These are phyloP conservation scores for Rhizopus microsporus DNA, from an alignment of 371 early-diverging fungal species.

Conservation along the genomic window DNA sequence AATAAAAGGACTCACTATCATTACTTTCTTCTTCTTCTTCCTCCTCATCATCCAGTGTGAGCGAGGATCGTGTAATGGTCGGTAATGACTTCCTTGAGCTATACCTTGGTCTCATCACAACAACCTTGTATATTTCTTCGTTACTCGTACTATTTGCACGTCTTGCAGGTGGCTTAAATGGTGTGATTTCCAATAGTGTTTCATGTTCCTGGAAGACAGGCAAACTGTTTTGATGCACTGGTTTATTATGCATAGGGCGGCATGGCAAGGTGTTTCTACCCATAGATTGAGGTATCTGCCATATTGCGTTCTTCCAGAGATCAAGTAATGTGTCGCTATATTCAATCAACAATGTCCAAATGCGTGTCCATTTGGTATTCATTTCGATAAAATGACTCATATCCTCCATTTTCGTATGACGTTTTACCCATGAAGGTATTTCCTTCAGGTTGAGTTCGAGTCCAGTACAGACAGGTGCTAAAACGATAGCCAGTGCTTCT, in stretches of 20 bases:
- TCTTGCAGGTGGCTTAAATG: slow-evolving; percentile 7
- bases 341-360: slow-evolving; percentile 24
- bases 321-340: slow-evolving; percentile 16
- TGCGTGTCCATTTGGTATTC: slow-evolving; percentile 31
- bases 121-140: slow-evolving; percentile 17
- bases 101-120: slow-evolving; percentile 12
- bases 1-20: not conserved
- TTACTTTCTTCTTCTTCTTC: not conserved
- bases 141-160: slow-evolving; percentile 7
- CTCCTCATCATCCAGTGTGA: not conserved
- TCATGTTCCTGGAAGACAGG: slow-evolving; percentile 16
- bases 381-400: slow-evolving; percentile 22
- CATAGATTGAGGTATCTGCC: slow-evolving; percentile 3
- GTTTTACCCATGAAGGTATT: slow-evolving; percentile 22
- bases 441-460: slow-evolving; percentile 37
- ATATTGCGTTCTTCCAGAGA: slow-evolving; percentile 14
- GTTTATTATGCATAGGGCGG: slow-evolving; percentile 7
- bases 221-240: slow-evolving; percentile 12
- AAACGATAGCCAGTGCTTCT: slow-evolving; percentile 45
- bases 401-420: slow-evolving; percentile 15
- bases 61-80: not conserved
- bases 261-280: slow-evolving; percentile 17
- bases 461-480: slow-evolving; percentile 48
- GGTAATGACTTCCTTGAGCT: slow-evolving; percentile 9
- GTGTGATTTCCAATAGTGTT: slow-evolving; percentile 15